Base-by-base conservation (phyloP, 139 green algal species). In the Medakamo hakoo region DNA sequence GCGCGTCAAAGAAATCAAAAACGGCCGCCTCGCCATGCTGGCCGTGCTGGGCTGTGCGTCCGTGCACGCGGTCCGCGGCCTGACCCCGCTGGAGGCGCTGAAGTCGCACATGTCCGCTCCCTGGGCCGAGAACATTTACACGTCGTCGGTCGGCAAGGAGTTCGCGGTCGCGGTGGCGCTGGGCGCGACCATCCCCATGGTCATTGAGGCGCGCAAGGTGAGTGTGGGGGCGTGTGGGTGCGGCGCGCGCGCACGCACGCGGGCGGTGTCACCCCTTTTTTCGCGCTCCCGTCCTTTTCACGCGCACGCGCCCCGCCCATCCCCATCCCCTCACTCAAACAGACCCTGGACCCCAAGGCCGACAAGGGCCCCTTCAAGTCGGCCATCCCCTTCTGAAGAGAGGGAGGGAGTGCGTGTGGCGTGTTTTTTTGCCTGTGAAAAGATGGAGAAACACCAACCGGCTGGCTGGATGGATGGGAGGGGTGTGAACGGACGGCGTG, bases 1-100 rank as follows among this genome's bases (percentile, higher is more conserved):
- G 68, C 74, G 77, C 55, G 63, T 89, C 29, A 95, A 93, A 84
- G 91, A 97, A 84, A 67, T 97, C 66, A 97, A 97, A 85, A 97
- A 97, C 76, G 91, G 84, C 59, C 84, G 89, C 74, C 80, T 94
- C 2, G 88, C 88, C 31, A 95, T 95, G 88, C 78, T 92, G 64
- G 88, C 89, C n/a, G 88, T 94, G 71, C 26, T 95, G 5, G 90
- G 90, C 71, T 93, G 92, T 75, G 76, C 69, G 69, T 87, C 75
- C 49, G 84, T 93, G 73, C 80, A 80, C 29, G 77, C 78, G 4
- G 84, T 92, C 21, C 75, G 69, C 59, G 80, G 88, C 72, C 68
- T 81, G 75, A 86, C 86, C 71, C 89, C 89, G 65, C 84, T 97
- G 29, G 86, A 83, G 40, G 82, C 74, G 79, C 72, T 97, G 57